phyloP scores from a whole-genome alignment of 495 filamentous ascomycete genomes.

The Penicillium canariense region DNA sequence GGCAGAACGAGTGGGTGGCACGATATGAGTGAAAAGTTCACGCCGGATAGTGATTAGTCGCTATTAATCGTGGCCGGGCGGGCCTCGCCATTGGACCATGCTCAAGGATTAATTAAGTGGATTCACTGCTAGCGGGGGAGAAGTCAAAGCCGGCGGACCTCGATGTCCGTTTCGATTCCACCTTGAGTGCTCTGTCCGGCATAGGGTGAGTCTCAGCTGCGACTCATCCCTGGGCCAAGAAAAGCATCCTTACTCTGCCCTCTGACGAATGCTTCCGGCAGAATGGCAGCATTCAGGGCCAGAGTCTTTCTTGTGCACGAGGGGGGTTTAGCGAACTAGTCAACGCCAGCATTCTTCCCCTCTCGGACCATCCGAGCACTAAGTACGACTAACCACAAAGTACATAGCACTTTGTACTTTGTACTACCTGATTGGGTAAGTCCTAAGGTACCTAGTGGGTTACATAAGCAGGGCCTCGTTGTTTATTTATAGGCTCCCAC shows the following conservation, averaged over 20 bases:
- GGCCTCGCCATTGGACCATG: background rate
- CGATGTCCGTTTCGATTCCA: background rate
- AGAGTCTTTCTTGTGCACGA: too few relatives aligned
- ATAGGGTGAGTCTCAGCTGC: background rate
- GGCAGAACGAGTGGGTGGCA: background rate
- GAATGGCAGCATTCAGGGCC: too few relatives aligned
- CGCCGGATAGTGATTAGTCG: background rate
- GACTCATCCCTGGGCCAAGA: background rate
- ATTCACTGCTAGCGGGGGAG: background rate
- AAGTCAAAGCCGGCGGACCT: background rate
- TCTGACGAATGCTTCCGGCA: background rate
- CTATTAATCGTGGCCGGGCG: background rate
- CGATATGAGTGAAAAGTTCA: background rate
- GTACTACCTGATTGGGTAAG: too few relatives aligned
- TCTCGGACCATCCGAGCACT: background rate
- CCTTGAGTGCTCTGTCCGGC: too few relatives aligned
- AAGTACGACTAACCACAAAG: background rate
- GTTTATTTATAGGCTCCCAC: slow-evolving; percentile 29
- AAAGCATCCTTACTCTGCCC: background rate
- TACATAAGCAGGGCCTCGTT: background rate
- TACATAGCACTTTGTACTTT: too few relatives aligned
- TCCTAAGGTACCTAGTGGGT: too few relatives aligned
- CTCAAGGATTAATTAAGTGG: background rate
- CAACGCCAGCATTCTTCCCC: background rate
- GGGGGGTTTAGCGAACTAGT: background rate